These are phyloP conservation scores for Mycena kentingensis DNA, from an alignment of 768 basidiomycete genomes.

Conservation along the genomic window DNA sequence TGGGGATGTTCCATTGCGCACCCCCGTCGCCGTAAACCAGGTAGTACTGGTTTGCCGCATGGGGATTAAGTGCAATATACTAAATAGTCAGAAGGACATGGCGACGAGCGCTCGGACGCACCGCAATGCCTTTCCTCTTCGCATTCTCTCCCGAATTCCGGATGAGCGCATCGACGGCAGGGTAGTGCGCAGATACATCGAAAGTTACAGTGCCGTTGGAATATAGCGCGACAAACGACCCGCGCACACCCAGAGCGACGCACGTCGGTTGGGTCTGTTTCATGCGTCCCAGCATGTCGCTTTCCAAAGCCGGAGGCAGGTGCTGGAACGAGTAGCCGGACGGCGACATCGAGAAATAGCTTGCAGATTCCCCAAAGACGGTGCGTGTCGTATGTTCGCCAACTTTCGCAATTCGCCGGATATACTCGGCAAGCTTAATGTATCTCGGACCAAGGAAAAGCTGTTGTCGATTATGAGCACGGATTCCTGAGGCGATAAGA, in stretches of 20 bases:
- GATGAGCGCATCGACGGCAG: slow-evolving; percentile 17
- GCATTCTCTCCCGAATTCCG: slow-evolving; percentile 13
- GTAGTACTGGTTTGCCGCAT: slow-evolving; percentile 19
- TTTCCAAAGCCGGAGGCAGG: slow-evolving; percentile 5
- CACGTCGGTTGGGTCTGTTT: slow-evolving; percentile 14
- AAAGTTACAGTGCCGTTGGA: slow-evolving; percentile 17
- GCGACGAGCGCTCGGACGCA: neutral
- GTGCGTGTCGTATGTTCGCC: slow-evolving; percentile 20
- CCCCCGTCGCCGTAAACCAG: slow-evolving; percentile 17
- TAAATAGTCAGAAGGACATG: neutral
- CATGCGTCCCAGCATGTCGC: slow-evolving; percentile 8
- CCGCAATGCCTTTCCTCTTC: slow-evolving; percentile 19
- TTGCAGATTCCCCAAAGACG: slow-evolving; percentile 15
- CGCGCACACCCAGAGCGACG: slow-evolving; percentile 15
- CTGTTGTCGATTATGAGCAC: neutral
- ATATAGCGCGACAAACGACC: slow-evolving; percentile 18
- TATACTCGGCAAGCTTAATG: slow-evolving; percentile 19
- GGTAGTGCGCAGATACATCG: slow-evolving; percentile 16
- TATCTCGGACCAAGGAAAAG: slow-evolving; percentile 22
- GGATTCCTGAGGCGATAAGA: no score
- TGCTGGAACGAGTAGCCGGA: slow-evolving; percentile 11
- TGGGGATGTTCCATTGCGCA: slow-evolving; percentile 20
- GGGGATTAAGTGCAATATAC: slow-evolving; percentile 19
- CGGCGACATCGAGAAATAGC: slow-evolving; percentile 11
- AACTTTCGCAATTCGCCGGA: slow-evolving; percentile 9